phyloP scores from a whole-genome alignment of 1,284 basidiomycete species.

The Lignosus rhinocerotis region DNA sequence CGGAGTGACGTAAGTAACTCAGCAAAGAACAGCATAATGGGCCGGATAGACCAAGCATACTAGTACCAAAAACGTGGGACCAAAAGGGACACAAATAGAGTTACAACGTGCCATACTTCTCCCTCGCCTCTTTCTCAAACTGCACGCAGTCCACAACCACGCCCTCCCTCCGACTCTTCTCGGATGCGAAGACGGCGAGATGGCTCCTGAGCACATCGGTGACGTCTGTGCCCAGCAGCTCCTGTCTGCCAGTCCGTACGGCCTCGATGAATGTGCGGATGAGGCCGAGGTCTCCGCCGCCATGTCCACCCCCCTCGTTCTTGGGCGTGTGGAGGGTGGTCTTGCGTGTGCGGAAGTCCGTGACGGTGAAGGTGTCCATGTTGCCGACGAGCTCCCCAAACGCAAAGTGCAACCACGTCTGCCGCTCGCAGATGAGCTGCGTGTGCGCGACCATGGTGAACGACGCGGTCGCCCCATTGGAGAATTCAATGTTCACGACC shows the following conservation, averaged over 20 bases:
- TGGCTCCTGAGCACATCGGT: slow-evolving; percentile 75
- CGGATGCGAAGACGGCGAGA: slow-evolving; percentile 83
- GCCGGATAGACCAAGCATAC: background rate
- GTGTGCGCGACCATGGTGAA: slow-evolving; percentile 85
- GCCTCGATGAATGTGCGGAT: slow-evolving; percentile 73
- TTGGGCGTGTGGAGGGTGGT: slow-evolving; percentile 51
- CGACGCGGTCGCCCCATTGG: slow-evolving; percentile 72
- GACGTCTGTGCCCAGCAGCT: slow-evolving; percentile 63
- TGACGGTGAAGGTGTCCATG: slow-evolving; percentile 75
- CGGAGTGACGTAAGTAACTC: background rate
- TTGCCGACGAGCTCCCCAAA: slow-evolving; percentile 74
- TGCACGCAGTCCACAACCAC: slow-evolving; percentile 63
- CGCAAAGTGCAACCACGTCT: slow-evolving; percentile 73
- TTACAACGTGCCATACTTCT: slow-evolving; percentile 21
- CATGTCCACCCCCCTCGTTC: slow-evolving; percentile 69
- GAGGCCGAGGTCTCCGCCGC: slow-evolving; percentile 79
- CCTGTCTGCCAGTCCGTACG: slow-evolving; percentile 62
- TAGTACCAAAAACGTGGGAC: background rate
- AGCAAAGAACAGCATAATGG: background rate
- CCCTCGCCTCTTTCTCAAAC: slow-evolving; percentile 56
- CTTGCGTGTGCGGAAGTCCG: slow-evolving; percentile 66
- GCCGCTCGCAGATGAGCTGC: slow-evolving; percentile 68
- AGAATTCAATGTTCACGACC: slow-evolving; percentile 83
- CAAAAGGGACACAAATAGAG: background rate
- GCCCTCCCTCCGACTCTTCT: slow-evolving; percentile 69